phyloP scores from a whole-genome alignment of 148 eudicot genomes.

The Fagopyrum esculentum region DNA sequence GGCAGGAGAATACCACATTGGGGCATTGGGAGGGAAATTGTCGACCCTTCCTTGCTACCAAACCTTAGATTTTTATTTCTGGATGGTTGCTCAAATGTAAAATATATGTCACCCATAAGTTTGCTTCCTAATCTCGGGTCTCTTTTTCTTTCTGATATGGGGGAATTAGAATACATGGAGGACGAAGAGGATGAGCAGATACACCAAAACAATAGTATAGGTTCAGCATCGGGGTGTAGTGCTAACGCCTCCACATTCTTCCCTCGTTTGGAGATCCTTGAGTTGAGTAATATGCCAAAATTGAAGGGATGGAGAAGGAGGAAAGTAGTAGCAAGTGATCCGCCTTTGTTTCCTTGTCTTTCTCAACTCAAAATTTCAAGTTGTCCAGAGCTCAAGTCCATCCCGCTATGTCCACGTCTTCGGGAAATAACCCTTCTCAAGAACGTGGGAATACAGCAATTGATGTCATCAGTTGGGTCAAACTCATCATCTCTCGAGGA shows the following conservation, averaged over 20 bases:
- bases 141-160: not conserved
- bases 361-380: not conserved
- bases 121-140: not conserved
- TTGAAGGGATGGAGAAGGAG: constrained; percentile 2
- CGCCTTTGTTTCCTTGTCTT: not conserved
- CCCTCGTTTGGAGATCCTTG: not conserved
- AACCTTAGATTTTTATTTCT: not conserved
- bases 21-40: not conserved
- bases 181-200: not conserved
- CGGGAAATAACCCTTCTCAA: not conserved
- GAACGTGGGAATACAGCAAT: not conserved
- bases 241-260: not conserved
- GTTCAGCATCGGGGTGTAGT: not conserved
- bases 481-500: not conserved
- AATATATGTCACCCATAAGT: not conserved
- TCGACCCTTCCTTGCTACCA: not conserved
- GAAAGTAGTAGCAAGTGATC: not conserved
- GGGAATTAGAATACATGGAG: not conserved
- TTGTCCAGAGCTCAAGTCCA: not conserved
- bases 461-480: not conserved
- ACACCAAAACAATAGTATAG: not conserved
- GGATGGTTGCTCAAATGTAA: not conserved
- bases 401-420: not conserved
- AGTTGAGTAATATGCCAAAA: not conserved
- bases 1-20: not conserved